Evolutionary conservation across 164 flowering plant genomes (phyloP).

Genomic region (Nymphaea colorata): DNA sequence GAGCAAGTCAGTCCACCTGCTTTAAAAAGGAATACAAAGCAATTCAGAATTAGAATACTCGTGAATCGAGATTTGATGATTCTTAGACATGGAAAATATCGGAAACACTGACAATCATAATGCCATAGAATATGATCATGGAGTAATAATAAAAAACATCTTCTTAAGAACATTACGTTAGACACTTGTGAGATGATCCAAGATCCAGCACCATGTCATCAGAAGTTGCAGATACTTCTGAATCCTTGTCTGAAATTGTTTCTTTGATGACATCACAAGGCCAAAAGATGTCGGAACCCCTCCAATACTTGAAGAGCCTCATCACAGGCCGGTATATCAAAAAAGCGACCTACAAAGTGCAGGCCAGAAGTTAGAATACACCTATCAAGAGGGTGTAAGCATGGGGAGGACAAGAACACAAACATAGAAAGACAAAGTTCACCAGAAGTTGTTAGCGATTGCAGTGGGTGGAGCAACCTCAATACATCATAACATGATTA

Average conservation of each 20-base stretch:
- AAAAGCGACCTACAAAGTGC: slow-evolving; percentile 68
- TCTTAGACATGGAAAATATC: no score
- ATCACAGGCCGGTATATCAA: slow-evolving; percentile 90
- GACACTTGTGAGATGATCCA: slow-evolving; percentile 43
- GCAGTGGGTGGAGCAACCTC: no score
- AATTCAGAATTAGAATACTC: no score
- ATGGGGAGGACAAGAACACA: no score
- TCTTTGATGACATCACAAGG: slow-evolving; percentile 50
- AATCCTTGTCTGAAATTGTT: slow-evolving; percentile 25
- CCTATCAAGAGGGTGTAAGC: no score
- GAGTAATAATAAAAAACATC: neutral
- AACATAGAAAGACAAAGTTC: no score
- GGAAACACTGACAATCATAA: no score
- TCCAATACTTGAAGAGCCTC: slow-evolving; percentile 69
- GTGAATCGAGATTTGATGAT: no score
- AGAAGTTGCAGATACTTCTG: slow-evolving; percentile 24
- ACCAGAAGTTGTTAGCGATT: no score
- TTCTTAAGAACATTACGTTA: slow-evolving; percentile 29
- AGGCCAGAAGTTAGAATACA: no score
- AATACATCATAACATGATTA: no score
- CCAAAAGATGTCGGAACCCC: slow-evolving; percentile 57
- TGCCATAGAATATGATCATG: neutral
- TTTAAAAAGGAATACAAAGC: neutral
- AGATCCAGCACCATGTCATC: slow-evolving; percentile 49
- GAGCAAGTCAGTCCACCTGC: slow-evolving; percentile 96